Evolutionary conservation across 768 basidiomycete genomes (phyloP).

Genomic region (Pleurotus citrinopileatus): DNA sequence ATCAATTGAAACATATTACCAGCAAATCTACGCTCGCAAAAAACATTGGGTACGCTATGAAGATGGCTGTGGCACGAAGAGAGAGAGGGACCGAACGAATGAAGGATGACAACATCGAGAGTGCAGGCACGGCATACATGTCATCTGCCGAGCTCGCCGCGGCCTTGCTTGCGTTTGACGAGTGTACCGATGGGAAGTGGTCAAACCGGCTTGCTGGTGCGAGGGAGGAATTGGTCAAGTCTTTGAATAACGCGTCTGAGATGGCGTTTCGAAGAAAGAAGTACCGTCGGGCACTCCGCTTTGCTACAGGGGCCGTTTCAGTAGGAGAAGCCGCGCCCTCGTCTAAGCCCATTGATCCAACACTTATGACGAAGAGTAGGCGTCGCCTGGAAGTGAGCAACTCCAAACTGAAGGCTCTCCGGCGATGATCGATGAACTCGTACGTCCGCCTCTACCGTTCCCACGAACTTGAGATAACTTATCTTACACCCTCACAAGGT

Average conservation of each 20-base stretch:
- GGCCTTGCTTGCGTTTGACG: constrained; percentile 27
- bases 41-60: constrained; percentile 18
- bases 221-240: constrained; percentile 26
- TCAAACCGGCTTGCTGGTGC: constrained; percentile 17
- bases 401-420: background rate
- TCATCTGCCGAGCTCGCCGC: constrained; percentile 29
- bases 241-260: constrained; percentile 32
- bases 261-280: constrained; percentile 23
- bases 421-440: too few relatives aligned
- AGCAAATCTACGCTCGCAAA: constrained; percentile 19
- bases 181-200: constrained; percentile 22
- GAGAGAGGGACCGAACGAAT: constrained; percentile 21
- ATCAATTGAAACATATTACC: constrained; percentile 24
- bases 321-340: constrained; percentile 14
- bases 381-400: background rate
- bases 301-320: constrained; percentile 21
- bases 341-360: background rate
- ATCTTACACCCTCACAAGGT: background rate
- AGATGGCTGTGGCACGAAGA: constrained; percentile 17
- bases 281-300: constrained; percentile 21
- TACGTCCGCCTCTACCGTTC: too few relatives aligned
- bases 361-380: constrained; percentile 1
- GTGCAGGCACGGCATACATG: constrained; percentile 22
- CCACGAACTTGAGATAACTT: background rate
- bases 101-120: constrained; percentile 13